Base-by-base conservation (phyloP, 345 rosid species). In the Gossypium thurberi region DNA sequence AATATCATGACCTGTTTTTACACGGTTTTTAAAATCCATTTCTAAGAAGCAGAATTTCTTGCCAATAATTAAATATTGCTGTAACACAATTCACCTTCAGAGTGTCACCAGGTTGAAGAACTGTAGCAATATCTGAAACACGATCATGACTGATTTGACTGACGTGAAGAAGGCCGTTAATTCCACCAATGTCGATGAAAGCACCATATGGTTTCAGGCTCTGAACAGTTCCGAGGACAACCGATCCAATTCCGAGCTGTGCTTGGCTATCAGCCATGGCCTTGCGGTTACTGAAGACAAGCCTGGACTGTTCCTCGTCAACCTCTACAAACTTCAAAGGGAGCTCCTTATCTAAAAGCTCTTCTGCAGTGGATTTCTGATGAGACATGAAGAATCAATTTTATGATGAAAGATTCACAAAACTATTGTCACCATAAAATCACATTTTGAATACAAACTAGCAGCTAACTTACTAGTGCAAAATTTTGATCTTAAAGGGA, bases 201-300 rank as follows among this genome's bases (percentile, higher is more conserved):
- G 62, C 62, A 23, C 62, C 37, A 11, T 58, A 58, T 23, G 62
- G 62, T 58, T 58, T 58, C 62, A 58, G 37, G 37, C 60, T 56
- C 26, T 56, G 62, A 25, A 58, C 37, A 23, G 62, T 23, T 58
- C 62, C 62, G 1, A 58, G 62, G 62, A 58, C 62, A 11, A 58
- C 62, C 8, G 37, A 21, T 5, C 62, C 61, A 10, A 57, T 57
- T 21, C 61, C 61, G 0, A 57, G 61, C 61, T 57, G 99, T 40
- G 99, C 93, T 75, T 95, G 98, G 81, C 94, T 90, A 76, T 92
- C 98, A 51, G 97, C 99, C 87, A 95, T 91, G 75, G 99, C 99
- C 87, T 94, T 94, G 81, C 94, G 90, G 88, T 94, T 90, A 71
- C 98, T 94, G 84, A 94, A 87, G 56, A 94, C 92, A 75, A 94